A percentile compares a stretch with the other conserved stretches of the same genome.
Conservation (phyloP, 2,329 filamentous ascomycete genomes). For the Xenosphaeropsis pyriputrescens region DNA sequence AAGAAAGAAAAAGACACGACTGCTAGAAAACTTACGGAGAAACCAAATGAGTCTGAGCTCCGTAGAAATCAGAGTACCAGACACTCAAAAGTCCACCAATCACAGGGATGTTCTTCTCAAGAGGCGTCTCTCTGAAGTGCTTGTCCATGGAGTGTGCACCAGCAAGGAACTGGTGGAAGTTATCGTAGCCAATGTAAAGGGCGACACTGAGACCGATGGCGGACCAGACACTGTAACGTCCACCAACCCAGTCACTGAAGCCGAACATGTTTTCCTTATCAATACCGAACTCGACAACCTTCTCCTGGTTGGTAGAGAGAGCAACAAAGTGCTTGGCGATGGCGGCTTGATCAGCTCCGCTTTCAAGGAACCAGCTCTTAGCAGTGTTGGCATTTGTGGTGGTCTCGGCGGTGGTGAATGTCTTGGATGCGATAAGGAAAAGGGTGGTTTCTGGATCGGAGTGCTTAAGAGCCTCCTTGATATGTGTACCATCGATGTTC, state of each 20-base stretch:
- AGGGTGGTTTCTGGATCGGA: constrained; percentile 97
- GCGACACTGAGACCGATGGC: constrained; percentile 92
- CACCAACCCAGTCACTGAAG: constrained; percentile 97
- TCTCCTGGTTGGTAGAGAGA: constrained; percentile 84
- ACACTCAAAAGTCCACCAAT: constrained; percentile 88
- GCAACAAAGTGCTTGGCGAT: constrained; percentile 99
- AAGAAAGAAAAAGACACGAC: background rate
- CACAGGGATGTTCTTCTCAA: constrained; percentile 89
- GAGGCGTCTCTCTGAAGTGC: constrained; percentile 84
- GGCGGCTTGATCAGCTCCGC: constrained; percentile 59
- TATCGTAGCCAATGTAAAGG: constrained; percentile 91
- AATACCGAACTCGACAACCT: constrained; percentile 98
- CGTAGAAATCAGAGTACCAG: constrained; percentile 99
- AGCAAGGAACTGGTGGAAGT: constrained; percentile 91
- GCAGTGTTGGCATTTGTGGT: constrained; percentile 94
- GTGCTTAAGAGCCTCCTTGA: constrained; percentile 77
- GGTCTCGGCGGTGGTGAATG: constrained; percentile 97
- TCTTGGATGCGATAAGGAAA: constrained; percentile 97
- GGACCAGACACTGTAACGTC: constrained; percentile 97
- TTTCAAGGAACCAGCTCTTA: constrained; percentile 91
- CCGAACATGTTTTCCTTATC: constrained; percentile 99
- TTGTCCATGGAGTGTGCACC: constrained; percentile 97
- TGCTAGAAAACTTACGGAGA: constrained; percentile 59
- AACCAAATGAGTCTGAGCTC: constrained; percentile 92
- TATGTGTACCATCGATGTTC: constrained; percentile 98